phyloP scores from a whole-genome alignment of 192 early-diverging fungal genomes.

The Mortierella antarctica region DNA sequence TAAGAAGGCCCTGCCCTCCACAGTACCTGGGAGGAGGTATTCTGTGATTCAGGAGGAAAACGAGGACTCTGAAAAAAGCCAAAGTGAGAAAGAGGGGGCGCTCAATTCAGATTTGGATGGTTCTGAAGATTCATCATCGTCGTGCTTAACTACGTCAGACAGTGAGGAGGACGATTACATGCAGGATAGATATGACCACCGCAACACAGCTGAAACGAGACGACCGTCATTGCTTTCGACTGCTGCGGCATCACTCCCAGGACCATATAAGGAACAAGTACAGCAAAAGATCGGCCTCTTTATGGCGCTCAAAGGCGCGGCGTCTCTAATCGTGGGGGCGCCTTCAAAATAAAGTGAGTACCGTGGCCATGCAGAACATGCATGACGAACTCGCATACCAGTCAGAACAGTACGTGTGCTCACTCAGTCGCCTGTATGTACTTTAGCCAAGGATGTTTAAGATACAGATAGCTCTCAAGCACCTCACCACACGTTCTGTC shows the following conservation, averaged over 20 bases:
- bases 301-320: conserved; percentile 20
- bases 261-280: conserved; percentile 5
- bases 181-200: not conserved
- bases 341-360: not conserved
- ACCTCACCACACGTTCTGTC: too few species aligned
- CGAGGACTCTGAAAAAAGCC: not conserved
- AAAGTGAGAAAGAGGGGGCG: not conserved
- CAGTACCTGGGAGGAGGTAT: conserved; percentile 6
- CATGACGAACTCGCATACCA: not conserved
- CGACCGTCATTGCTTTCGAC: conserved; percentile 1
- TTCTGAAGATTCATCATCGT: conserved; percentile 1
- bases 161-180: not conserved
- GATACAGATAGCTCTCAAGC: too few species aligned
- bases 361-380: not conserved
- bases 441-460: too few species aligned
- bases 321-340: conserved; percentile 4
- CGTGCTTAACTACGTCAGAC: not conserved
- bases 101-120: not conserved
- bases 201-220: not conserved
- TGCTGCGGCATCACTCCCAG: conserved; percentile 4
- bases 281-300: conserved; percentile 11
- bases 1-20: not conserved
- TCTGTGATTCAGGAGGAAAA: conserved; percentile 36
- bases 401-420: too few species aligned
- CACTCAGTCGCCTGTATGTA: too few species aligned